Evolutionary conservation across 2,329 filamentous ascomycete genomes (phyloP), one percentile per base, ranked within the genome.

Genomic region (Paecilomyces sp.): DNA sequence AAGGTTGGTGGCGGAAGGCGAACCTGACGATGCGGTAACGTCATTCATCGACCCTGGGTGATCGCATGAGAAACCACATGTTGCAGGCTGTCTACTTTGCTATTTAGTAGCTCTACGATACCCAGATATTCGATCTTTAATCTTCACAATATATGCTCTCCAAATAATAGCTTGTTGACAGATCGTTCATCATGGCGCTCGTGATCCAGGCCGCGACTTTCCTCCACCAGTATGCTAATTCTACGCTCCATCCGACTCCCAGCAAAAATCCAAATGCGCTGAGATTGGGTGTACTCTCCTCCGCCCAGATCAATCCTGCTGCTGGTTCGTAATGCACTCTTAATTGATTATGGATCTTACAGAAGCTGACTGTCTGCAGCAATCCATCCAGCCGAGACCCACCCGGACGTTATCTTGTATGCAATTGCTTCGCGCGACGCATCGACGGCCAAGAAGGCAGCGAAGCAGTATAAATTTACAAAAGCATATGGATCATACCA

Each of bases 321-420:
- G 65, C 62, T 3, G 76, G 25, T 68, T 65, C 28, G 60, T 51
- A n/a, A 2, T 51, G 2, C 28, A 13, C 25, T 15, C 36, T n/a
- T 4, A 53, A 53, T 12, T 5, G 22, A 30, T 30, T 25, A 24
- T 30, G 9, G 15, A 13, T 53, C 1, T 3, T 18, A 47, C 6
- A 18, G 6, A 53, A 53, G 28, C 15, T 25, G 12, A 53, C 6
- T 28, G 24, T 25, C 15, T 22, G 8, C 22, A 53, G 63, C 70
- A 31, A 65, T 85, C 47, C 66, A 65, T 11, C 82, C 83, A 0
- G 81, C 82, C 15, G 77, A 74, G 62, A 77, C 75, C 2, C 83
- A 86, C 65, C 75, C 83, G 0, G 80, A 83, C 51, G 79, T 85
- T 6, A 71, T 84, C 11, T 63, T 86, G 12, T 75, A 80, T 25